Base-by-base conservation (phyloP, 225 moss, liverwort and hornwort species). In the Sphagnum contortum region DNA sequence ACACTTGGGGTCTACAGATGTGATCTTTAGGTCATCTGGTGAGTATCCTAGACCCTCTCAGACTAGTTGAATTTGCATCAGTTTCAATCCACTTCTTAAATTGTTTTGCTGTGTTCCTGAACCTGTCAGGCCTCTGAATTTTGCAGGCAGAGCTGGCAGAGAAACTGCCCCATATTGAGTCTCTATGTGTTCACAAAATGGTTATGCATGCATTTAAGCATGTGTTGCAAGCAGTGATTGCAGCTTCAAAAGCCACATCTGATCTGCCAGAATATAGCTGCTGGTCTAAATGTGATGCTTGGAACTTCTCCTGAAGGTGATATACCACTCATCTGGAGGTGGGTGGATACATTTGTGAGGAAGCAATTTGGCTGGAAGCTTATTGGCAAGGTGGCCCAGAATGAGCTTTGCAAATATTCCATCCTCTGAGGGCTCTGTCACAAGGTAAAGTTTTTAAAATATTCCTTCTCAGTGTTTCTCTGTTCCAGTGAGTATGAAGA, bases 1-100 rank as follows among this genome's bases (percentile, higher is more conserved):
- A 86, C 60, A 86, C 86, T 12, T 79, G 86, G 64, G 86, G 86
- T 49, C 69, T 86, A 13, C 78, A 82, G 44, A 86, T 86, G 86
- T 77, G 79, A 54, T 86, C 86, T 4, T 61, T 86, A 55, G 86
- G 86, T 48, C 65, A 66, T 70, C 82, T 86, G 79, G 85, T 85
- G 64, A 72, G 79, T 29, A 29, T 29, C 29, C 29, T 29, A 29
- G 29, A 29, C 29, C 29, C 29, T 29, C 29, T 29, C 29, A 29
- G 29, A 29, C 29, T 29, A 29, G 29, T 29, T 29, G 29, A 29
- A 29, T 29, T 29, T 29, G 29, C 29, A 29, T 29, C 29, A 29
- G 29, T 29, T 29, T 29, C 29, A 29, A 29, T 29, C 29, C 29
- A 29, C 29, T 29, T 29, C 29, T 29, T 29, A 29, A 29, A 29